phyloP scores from a whole-genome alignment of 192 early-diverging fungal species.

The Chytriomyces confervae region DNA sequence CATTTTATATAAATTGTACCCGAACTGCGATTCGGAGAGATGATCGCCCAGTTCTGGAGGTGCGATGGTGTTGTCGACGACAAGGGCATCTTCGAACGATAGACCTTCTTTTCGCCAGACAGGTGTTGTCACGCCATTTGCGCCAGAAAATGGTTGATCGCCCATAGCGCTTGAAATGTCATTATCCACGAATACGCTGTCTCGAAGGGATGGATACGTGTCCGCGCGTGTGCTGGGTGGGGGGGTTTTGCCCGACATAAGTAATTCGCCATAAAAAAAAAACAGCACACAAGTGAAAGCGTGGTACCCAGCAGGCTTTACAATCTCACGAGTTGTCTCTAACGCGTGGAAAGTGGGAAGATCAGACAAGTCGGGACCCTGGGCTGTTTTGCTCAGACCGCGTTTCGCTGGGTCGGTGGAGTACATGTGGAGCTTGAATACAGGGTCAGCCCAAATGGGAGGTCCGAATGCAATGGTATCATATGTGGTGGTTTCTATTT shows the following conservation, averaged over 20 bases:
- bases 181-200: not conserved
- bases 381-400: too few relatives aligned
- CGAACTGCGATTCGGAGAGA: too few relatives aligned
- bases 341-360: constrained; percentile 1
- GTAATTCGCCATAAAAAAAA: not conserved
- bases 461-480: constrained; percentile 26
- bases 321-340: not conserved
- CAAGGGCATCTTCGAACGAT: constrained; percentile 36
- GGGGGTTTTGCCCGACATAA: too few relatives aligned
- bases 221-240: not conserved
- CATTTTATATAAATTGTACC: too few relatives aligned
- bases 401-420: not conserved
- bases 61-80: constrained; percentile 13
- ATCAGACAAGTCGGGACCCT: constrained; percentile 9
- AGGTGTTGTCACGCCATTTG: not conserved
- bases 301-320: not conserved
- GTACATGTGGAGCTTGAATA: constrained; percentile 41
- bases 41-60: too few relatives aligned
- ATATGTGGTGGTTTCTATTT: constrained; percentile 47
- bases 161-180: constrained; percentile 20
- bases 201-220: constrained; percentile 1
- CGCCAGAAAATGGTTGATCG: not conserved
- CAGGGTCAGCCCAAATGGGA: constrained; percentile 45
- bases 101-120: constrained; percentile 29
- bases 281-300: not conserved